Evolutionary conservation across 2,329 filamentous ascomycete species (phyloP).

Genomic region (Microdochium paspali): DNA sequence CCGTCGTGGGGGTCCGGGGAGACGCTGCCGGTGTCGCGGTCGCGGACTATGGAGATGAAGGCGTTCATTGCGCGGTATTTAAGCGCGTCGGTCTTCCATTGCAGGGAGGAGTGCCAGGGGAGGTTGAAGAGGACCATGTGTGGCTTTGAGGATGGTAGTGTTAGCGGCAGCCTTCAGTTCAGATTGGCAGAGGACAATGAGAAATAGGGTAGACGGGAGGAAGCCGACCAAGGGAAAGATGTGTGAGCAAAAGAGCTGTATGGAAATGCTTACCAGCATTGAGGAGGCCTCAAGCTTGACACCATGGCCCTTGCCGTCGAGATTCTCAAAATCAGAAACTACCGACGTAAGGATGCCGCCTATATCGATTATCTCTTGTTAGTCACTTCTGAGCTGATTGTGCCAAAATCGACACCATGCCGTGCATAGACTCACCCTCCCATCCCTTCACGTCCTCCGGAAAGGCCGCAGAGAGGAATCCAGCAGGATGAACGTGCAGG

Average conservation of each 20-base stretch:
- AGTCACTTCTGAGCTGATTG: neutral
- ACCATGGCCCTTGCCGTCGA: slow-evolving; percentile 74
- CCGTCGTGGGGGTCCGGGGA: slow-evolving; percentile 63
- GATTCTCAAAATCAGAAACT: slow-evolving; percentile 68
- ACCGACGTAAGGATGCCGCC: slow-evolving; percentile 74
- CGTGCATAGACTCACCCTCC: slow-evolving; percentile 36
- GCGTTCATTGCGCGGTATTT: slow-evolving; percentile 60
- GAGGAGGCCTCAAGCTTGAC: slow-evolving; percentile 68
- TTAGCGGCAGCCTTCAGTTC: too few species aligned
- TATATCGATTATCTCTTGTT: slow-evolving; percentile 20
- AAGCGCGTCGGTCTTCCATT: slow-evolving; percentile 63
- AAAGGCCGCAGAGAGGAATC: slow-evolving; percentile 50
- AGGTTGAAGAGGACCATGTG: slow-evolving; percentile 51
- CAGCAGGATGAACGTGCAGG: slow-evolving; percentile 71
- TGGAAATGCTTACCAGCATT: slow-evolving; percentile 45
- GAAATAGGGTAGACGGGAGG: neutral
- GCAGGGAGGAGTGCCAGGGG: slow-evolving; percentile 57
- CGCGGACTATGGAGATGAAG: slow-evolving; percentile 67
- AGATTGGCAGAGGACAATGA: too few species aligned
- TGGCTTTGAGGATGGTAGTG: too few species aligned
- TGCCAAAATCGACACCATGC: too few species aligned
- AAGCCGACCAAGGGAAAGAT: neutral
- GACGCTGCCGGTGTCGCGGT: slow-evolving; percentile 67
- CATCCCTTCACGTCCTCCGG: slow-evolving; percentile 61
- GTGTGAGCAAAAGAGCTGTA: neutral